Evolutionary conservation across 2,329 filamentous ascomycete genomes (phyloP), one percentile per base, ranked within the genome.

Genomic region (Scedosporium aurantiacum): DNA sequence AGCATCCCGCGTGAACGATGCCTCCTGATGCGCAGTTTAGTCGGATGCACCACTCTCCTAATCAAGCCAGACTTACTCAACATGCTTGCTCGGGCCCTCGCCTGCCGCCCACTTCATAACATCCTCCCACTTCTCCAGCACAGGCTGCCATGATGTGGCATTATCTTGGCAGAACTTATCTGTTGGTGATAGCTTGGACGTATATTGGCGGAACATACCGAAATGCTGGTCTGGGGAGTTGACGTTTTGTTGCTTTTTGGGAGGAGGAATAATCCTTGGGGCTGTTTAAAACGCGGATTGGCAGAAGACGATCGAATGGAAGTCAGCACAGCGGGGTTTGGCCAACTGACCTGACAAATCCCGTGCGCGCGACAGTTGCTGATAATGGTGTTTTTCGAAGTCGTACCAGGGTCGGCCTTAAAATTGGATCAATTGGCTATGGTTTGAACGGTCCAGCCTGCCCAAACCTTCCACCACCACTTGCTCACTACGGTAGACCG

Each of bases 1-100:
- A 61, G 60, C 60, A 61, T 61, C 28, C 60, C 60, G 47, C 60
- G 60, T 16, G 27, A 50, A 28, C 56, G 60, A 32, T 61, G 60
- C 21, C 60, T 50, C 28, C 60, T 61, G 18, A 16, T 5, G 16
- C 47, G n/a, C 23, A 52, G 18, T 25, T 18, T 52, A 52, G 16
- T 52, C 8, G 7, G 47, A 10, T 37, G 32, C 32, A 37, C 10
- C 32, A 37, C 47, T 21, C 23, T 52, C 16, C 7, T 52, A 52
- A 14, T 25, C 47, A 52, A 25, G 18, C n/a, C 10, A 25, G 5
- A 41, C 58, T 8, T n/a, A 61, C 60, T 61, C 52, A 10, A 61
- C 60, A 25, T 61, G 60, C 43, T 61, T 61, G 18, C 21, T 37
- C 3, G 60, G 60, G 7, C 60, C 60, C 43, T 61, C 60, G 6